Base-by-base conservation (phyloP, 495 filamentous ascomycete species). In the Terfezia claveryi region DNA sequence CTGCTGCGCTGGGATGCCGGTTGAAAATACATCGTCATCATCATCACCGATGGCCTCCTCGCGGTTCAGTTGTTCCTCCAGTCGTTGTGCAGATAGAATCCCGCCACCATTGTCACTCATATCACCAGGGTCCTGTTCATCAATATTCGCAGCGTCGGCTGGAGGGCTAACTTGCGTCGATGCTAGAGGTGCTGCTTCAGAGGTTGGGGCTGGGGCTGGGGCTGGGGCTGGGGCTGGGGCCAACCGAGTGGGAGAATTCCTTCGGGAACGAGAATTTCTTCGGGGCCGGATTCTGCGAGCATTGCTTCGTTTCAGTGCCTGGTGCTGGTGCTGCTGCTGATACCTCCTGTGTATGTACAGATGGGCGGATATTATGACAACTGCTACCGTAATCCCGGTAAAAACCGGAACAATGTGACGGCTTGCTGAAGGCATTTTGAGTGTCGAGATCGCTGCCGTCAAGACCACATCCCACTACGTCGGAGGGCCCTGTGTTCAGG, bases 231-330 rank as follows among this genome's bases (percentile, higher is more conserved):
- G 27, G 27, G 27, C 27, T 32, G 27, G 7, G 27, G 27, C 27
- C 0, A 2, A 0, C 7, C 27, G 51, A 53, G 17, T 8, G 51
- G 20, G 14, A 36, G 36, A 46, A 52, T 32, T 7, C 60, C 49
- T 7, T 59, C 50, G 9, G 51, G 51, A 12, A 32, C 27, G 27
- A 4, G 27, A 32, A 7, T 32, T 32, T 32, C 56, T 8, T 11
- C 60, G 59, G 38, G 59, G 60, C 16, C 59, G 49, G 52, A 58
- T 53, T 36, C 60, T 58, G 9, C 59, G 60, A 27, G 61, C 61
- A 51, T 63, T 63, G 38, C 59, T 62, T 37, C 61, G 60, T 32
- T 63, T 63, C 51, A 63, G 54, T 52, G 56, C 46, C 62, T 62
- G 50, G 56, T 23, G 12, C 50, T 27, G 20, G 61, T 54, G 52